Evolutionary conservation across 1,139 yeast species (phyloP).

Genomic region (Kodamaea derodonti): DNA sequence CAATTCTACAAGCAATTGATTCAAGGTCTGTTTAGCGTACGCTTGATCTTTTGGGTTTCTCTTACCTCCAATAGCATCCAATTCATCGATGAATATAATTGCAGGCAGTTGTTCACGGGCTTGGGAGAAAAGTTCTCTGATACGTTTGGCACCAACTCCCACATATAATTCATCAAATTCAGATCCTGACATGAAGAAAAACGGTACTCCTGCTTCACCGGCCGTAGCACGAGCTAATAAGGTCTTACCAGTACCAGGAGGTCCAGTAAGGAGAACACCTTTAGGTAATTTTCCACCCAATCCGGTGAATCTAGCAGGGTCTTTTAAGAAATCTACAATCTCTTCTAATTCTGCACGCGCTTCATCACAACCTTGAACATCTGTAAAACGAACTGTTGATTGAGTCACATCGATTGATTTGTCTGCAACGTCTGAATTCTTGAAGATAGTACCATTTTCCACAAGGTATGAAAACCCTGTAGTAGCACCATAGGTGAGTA

Average conservation of each 20-base stretch:
- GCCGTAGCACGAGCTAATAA: slow-evolving; percentile 97
- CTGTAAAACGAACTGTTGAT: slow-evolving; percentile 83
- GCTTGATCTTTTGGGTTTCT: slow-evolving; percentile 98
- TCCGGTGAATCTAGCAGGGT: slow-evolving; percentile 93
- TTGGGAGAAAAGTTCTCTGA: slow-evolving; percentile 86
- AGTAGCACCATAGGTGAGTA: slow-evolving; percentile 68
- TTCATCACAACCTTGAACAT: slow-evolving; percentile 97
- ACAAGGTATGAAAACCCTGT: slow-evolving; percentile 72
- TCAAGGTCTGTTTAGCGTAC: slow-evolving; percentile 93
- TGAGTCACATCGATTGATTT: slow-evolving; percentile 79
- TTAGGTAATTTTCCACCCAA: slow-evolving; percentile 96
- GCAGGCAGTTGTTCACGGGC: slow-evolving; percentile 97
- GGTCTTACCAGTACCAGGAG: slow-evolving; percentile 99
- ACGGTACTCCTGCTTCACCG: slow-evolving; percentile 99
- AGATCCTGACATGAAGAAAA: slow-evolving; percentile 97
- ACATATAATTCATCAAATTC: slow-evolving; percentile 97
- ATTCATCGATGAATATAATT: slow-evolving; percentile 91
- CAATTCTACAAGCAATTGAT: slow-evolving; percentile 90
- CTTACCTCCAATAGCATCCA: slow-evolving; percentile 98
- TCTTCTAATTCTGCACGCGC: slow-evolving; percentile 97
- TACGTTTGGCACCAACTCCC: slow-evolving; percentile 98
- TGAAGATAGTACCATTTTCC: slow-evolving; percentile 81
- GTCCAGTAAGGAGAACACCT: slow-evolving; percentile 95
- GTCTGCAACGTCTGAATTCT: slow-evolving; percentile 70
- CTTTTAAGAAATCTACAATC: slow-evolving; percentile 92